Evolutionary conservation across 768 basidiomycete genomes (phyloP).

Genomic region (Leccinum disarticulatum): DNA sequence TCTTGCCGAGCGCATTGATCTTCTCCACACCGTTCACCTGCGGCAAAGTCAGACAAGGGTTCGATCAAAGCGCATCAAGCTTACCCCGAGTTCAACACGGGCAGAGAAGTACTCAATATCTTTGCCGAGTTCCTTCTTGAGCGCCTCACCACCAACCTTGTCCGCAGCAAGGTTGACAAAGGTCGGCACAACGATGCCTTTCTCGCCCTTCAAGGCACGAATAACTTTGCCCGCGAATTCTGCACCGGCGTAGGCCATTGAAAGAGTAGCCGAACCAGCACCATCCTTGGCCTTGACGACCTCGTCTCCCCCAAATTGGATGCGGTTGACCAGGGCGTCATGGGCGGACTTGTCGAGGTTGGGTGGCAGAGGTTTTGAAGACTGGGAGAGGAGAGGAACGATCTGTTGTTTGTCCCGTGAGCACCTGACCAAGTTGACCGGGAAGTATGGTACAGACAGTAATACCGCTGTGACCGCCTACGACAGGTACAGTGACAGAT

Average conservation of each 20-base stretch:
- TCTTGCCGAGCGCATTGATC: conserved; percentile 76
- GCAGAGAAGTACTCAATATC: conserved; percentile 88
- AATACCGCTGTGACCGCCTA: conserved; percentile 93
- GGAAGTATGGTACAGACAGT: conserved; percentile 51
- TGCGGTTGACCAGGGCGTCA: conserved; percentile 72
- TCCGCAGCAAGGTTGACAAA: conserved; percentile 82
- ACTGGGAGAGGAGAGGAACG: conserved; percentile 90
- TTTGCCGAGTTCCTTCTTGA: conserved; percentile 74
- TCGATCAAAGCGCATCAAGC: conserved; percentile 12
- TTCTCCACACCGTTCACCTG: conserved; percentile 80
- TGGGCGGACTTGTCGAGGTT: conserved; percentile 45
- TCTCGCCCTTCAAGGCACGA: conserved; percentile 83
- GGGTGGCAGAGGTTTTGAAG: conserved; percentile 73
- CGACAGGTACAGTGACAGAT: conserved; percentile 78
- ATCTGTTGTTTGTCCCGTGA: conserved; percentile 50
- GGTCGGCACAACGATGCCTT: conserved; percentile 79
- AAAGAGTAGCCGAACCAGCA: conserved; percentile 89
- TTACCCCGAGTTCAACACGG: conserved; percentile 84
- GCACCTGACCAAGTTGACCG: neutral
- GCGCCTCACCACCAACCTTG: conserved; percentile 62
- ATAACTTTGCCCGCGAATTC: conserved; percentile 85
- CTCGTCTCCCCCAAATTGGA: conserved; percentile 96
- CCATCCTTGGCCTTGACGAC: conserved; percentile 98
- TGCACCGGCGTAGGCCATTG: conserved; percentile 94
- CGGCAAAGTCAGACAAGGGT: conserved; percentile 4